phyloP scores from a whole-genome alignment of 2,329 filamentous ascomycete species.

The Rhexocercosporidium sp. region DNA sequence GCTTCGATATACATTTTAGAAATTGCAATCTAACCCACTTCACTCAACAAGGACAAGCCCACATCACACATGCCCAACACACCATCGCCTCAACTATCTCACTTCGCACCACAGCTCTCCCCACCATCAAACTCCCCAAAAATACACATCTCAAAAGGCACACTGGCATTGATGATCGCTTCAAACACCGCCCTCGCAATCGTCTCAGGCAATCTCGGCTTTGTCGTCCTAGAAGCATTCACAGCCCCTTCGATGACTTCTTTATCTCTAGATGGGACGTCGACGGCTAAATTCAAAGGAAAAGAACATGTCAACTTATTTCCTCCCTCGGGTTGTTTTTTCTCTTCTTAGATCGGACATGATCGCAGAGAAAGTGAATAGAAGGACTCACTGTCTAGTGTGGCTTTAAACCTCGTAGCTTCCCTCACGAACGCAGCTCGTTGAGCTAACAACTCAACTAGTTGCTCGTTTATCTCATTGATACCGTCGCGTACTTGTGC shows the following conservation, averaged over 20 bases:
- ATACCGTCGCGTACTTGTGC: constrained; percentile 25
- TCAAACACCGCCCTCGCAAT: constrained; percentile 28
- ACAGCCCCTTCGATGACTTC: constrained; percentile 25
- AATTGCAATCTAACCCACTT: no score
- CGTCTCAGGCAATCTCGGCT: constrained; percentile 19
- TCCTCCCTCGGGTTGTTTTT: neutral
- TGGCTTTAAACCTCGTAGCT: constrained; percentile 31
- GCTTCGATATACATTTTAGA: no score
- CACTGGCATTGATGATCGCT: constrained; percentile 26
- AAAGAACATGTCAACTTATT: neutral
- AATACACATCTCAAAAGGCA: constrained; percentile 29
- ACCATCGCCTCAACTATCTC: neutral
- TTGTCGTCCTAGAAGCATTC: constrained; percentile 17
- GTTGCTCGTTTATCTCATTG: constrained; percentile 21
- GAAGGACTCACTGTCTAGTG: constrained; percentile 4
- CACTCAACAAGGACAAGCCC: neutral
- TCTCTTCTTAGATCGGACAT: neutral
- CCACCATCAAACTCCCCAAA: constrained; percentile 18
- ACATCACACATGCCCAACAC: neutral
- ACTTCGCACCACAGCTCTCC: neutral
- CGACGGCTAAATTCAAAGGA: constrained; percentile 4
- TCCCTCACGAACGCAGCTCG: constrained; percentile 29
- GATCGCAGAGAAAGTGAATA: neutral
- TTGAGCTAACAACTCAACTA: constrained; percentile 22
- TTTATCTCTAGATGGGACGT: constrained; percentile 24